phyloP scores from a whole-genome alignment of 306 rosid species.

The Cucurbita moschata region DNA sequence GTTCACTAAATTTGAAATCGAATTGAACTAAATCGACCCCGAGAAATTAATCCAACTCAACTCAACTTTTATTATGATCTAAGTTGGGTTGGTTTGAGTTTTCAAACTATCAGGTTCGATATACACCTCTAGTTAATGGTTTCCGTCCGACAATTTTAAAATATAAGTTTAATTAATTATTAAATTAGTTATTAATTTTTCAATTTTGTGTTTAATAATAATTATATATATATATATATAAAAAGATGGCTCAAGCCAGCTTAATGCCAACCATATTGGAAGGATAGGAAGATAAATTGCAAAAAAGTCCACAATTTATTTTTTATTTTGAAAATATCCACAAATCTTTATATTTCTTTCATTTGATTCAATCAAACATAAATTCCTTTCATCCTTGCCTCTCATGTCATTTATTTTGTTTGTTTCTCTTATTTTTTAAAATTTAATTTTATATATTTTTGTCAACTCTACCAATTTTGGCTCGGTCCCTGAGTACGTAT shows the following conservation, averaged over 20 bases:
- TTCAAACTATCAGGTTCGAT: too few species aligned
- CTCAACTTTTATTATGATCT: too few species aligned
- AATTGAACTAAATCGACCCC: too few species aligned
- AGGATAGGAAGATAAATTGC: not conserved
- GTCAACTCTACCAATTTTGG: not conserved
- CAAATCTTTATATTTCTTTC: not conserved
- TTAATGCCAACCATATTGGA: not conserved
- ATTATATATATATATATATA: too few species aligned
- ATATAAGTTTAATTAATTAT: too few species aligned
- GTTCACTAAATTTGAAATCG: too few species aligned
- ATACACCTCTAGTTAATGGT: too few species aligned
- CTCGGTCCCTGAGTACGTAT: not conserved
- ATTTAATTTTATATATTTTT: not conserved
- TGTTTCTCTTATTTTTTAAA: not conserved
- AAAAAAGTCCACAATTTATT: not conserved
- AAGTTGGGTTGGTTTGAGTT: too few species aligned
- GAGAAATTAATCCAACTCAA: too few species aligned
- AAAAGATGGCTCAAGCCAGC: not conserved
- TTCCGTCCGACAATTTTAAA: too few species aligned
- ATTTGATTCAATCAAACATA: not conserved
- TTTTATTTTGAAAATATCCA: not conserved
- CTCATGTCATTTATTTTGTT: not conserved
- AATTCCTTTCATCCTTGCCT: not conserved
- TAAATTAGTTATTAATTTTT: too few species aligned
- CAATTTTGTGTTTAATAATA: not conserved